phyloP scores from a whole-genome alignment of 306 rosid species.

The Vigna nakashimae region DNA sequence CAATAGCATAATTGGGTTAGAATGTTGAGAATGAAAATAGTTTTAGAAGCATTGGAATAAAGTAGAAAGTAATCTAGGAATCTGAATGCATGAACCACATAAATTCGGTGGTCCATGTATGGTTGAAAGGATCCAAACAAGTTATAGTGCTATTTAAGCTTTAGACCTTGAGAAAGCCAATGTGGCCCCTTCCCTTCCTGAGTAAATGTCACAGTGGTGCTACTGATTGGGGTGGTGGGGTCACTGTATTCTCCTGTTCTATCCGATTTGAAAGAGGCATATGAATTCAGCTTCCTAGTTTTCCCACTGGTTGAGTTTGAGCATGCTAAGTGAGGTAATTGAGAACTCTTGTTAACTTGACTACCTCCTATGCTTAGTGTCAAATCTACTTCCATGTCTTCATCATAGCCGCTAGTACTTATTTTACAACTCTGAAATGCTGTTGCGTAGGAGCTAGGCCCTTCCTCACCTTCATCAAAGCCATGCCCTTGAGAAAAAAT shows the following conservation, averaged over 20 bases:
- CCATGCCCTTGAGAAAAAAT: slow-evolving; percentile 51
- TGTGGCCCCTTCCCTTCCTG: slow-evolving; percentile 72
- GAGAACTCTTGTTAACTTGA: slow-evolving; percentile 58
- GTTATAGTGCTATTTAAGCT: slow-evolving; percentile 66
- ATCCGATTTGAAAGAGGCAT: slow-evolving; percentile 67
- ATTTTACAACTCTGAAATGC: slow-evolving; percentile 45
- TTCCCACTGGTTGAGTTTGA: slow-evolving; percentile 43
- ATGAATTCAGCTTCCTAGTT: slow-evolving; percentile 53
- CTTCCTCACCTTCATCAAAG: slow-evolving; percentile 58
- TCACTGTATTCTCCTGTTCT: slow-evolving; percentile 74
- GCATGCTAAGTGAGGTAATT: slow-evolving; percentile 37
- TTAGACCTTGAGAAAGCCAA: slow-evolving; percentile 83
- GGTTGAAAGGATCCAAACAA: slow-evolving; percentile 44
- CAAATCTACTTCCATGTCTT: slow-evolving; percentile 83
- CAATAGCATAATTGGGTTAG: slow-evolving; percentile 12
- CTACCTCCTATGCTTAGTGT: slow-evolving; percentile 87
- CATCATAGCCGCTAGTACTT: slow-evolving; percentile 51
- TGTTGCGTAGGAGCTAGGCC: slow-evolving; percentile 52
- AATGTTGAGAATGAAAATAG: slow-evolving; percentile 21
- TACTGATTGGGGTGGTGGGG: slow-evolving; percentile 75
- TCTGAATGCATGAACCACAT: slow-evolving; percentile 57
- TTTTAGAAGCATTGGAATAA: slow-evolving; percentile 39
- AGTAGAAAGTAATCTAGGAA: slow-evolving; percentile 58
- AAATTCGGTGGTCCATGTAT: slow-evolving; percentile 54
- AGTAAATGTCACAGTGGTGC: slow-evolving; percentile 74